A percentile compares a stretch with the other conserved stretches of the same genome.
These are phyloP conservation scores for Canna indica DNA, from an alignment of 176 grass and related monocot species.

Conservation along the genomic window DNA sequence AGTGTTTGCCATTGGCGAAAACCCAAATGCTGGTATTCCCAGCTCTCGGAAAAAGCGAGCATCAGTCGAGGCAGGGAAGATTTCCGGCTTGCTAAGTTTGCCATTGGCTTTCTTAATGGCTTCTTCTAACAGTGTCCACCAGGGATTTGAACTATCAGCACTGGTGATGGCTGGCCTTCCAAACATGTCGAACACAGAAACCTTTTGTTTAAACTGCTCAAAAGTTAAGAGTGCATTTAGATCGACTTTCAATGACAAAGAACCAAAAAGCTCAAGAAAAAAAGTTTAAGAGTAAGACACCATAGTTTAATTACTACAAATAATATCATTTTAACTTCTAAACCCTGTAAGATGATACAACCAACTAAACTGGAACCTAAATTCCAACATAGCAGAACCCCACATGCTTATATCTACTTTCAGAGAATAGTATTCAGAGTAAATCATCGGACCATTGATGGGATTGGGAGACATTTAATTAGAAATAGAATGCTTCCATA, in stretches of 20 bases:
- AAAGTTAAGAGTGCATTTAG: background rate
- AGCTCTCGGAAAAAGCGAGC: slow-evolving; percentile 59
- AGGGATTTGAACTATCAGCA: slow-evolving; percentile 60
- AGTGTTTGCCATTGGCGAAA: slow-evolving; percentile 90
- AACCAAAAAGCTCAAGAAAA: no score
- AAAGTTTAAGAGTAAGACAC: background rate
- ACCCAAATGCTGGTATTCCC: slow-evolving; percentile 80
- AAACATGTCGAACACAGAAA: slow-evolving; percentile 44
- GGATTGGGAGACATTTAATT: no score
- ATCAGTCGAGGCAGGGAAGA: slow-evolving; percentile 85
- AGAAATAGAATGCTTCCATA: no score
- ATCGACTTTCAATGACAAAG: background rate
- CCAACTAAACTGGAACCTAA: background rate
- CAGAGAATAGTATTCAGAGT: no score
- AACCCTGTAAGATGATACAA: background rate
- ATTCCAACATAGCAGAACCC: no score
- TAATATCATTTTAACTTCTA: background rate
- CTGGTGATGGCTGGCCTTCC: slow-evolving; percentile 60
- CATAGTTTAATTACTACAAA: background rate
- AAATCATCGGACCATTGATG: no score
- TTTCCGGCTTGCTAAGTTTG: slow-evolving; percentile 71
- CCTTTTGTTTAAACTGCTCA: slow-evolving; percentile 64
- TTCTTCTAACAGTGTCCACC: slow-evolving; percentile 64
- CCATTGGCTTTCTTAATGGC: slow-evolving; percentile 57
- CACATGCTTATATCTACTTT: no score